These are phyloP conservation scores for Fomitopsis schrenkii DNA, from an alignment of 1,284 basidiomycete genomes.

Conservation along the genomic window DNA sequence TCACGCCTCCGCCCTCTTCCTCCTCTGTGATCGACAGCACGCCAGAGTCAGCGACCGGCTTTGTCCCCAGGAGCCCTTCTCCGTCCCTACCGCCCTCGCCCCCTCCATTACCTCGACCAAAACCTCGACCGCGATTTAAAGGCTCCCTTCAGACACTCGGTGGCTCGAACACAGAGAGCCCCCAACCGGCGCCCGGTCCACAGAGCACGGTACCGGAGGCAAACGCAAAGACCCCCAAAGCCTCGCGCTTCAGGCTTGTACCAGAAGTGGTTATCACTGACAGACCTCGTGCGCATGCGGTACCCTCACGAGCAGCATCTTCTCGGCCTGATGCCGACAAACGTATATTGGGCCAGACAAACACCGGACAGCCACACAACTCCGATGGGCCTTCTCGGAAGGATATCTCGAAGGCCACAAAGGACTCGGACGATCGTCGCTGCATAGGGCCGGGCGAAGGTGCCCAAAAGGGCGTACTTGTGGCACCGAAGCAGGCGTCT, in stretches of 20 bases:
- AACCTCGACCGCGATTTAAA: slow-evolving; percentile 3
- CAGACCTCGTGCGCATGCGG: neutral
- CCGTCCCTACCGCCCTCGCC: slow-evolving; percentile 16
- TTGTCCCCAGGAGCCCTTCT: slow-evolving; percentile 15
- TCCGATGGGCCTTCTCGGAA: neutral
- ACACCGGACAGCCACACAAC: neutral
- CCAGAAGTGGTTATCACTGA: slow-evolving; percentile 10
- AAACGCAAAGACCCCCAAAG: neutral
- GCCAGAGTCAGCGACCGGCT: slow-evolving; percentile 16
- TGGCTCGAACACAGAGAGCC: neutral
- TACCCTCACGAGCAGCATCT: neutral
- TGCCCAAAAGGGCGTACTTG: neutral
- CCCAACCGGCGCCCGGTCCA: neutral
- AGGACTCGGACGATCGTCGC: neutral
- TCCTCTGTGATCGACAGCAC: slow-evolving; percentile 17
- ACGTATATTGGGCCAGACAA: neutral
- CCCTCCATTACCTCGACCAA: slow-evolving; percentile 8
- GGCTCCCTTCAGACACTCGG: neutral
- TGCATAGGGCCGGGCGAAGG: neutral
- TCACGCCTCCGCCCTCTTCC: slow-evolving; percentile 41
- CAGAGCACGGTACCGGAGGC: slow-evolving; percentile 1
- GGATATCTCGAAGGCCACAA: neutral
- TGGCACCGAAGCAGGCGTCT: neutral
- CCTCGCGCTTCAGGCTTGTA: neutral
- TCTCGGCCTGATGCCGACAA: neutral